Conservation (phyloP, 768 basidiomycete species). For the Mrakia frigida region DNA sequence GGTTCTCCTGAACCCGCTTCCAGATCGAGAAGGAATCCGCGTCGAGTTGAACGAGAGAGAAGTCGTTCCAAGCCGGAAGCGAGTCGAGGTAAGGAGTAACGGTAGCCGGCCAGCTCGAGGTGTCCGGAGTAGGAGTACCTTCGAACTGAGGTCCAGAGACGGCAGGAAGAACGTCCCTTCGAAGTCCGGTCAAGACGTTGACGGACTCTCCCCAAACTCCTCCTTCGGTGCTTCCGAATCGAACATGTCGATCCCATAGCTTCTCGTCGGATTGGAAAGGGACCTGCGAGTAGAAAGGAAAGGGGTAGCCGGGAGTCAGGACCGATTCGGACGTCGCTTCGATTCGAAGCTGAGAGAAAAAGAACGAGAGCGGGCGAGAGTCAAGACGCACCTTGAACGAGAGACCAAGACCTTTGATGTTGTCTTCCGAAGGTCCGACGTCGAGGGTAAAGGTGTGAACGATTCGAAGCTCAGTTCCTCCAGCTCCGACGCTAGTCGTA, state of each 20-base stretch:
- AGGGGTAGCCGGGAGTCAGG: no score
- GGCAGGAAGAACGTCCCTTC: neutral
- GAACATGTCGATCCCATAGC: slow-evolving; percentile 18
- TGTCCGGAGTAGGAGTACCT: neutral
- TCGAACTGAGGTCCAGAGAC: slow-evolving; percentile 17
- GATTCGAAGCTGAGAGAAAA: no score
- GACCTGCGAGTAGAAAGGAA: no score
- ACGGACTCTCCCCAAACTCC: slow-evolving; percentile 13
- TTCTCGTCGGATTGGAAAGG: slow-evolving; percentile 7
- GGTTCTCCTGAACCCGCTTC: neutral
- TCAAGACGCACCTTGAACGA: neutral
- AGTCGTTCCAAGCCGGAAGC: slow-evolving; percentile 25
- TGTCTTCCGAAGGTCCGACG: neutral
- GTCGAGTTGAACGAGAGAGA: slow-evolving; percentile 1
- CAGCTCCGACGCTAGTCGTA: slow-evolving; percentile 4
- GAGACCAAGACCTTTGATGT: slow-evolving; percentile 25
- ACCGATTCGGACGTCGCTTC: no score
- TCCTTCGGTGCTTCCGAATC: slow-evolving; percentile 14
- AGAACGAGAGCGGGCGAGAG: no score
- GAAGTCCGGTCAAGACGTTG: neutral
- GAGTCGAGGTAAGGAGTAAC: slow-evolving; percentile 23
- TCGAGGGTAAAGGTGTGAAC: slow-evolving; percentile 20
- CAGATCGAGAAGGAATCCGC: slow-evolving; percentile 15
- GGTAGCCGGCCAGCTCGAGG: neutral
- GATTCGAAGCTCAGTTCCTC: slow-evolving; percentile 13